phyloP scores from a whole-genome alignment of 371 early-diverging fungal genomes.

The Mortierella sp. region DNA sequence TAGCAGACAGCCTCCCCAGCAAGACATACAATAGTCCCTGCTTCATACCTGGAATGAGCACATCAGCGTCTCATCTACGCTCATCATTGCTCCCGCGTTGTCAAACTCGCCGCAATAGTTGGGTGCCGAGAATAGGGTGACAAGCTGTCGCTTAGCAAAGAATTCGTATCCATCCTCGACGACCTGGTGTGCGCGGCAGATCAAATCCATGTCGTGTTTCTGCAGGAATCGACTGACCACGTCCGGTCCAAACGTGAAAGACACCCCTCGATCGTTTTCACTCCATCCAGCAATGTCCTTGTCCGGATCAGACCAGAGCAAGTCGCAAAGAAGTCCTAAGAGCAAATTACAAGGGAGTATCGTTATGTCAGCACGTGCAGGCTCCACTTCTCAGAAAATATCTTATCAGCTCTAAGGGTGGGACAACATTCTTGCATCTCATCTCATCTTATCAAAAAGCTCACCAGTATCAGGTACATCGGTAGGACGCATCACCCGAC shows the following conservation, averaged over 20 bases:
- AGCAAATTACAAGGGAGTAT: not conserved
- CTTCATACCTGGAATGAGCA: conserved; percentile 80
- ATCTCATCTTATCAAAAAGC: not conserved
- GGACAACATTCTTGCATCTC: conserved; percentile 13
- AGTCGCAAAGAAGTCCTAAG: conserved; percentile 80
- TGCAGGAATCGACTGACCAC: conserved; percentile 90
- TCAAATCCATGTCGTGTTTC: conserved; percentile 91
- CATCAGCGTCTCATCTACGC: conserved; percentile 94
- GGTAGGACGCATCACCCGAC: conserved; percentile 90
- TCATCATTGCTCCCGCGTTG: conserved; percentile 98
- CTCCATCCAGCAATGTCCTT: conserved; percentile 84
- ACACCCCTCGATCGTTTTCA: conserved; percentile 93
- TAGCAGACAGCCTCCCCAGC: not conserved
- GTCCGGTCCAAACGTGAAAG: conserved; percentile 89
- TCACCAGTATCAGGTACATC: conserved; percentile 93
- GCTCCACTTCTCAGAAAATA: not conserved
- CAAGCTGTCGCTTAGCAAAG: conserved; percentile 91
- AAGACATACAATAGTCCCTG: not conserved
- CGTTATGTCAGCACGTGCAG: not conserved
- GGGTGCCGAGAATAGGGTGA: conserved; percentile 95
- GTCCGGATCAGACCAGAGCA: conserved; percentile 98
- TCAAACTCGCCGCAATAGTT: conserved; percentile 97
- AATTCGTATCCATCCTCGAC: conserved; percentile 97
- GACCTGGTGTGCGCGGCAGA: conserved; percentile 97
- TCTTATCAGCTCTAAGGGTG: not conserved